phyloP scores from a whole-genome alignment of 257 asterid genomes.

The Verbascum thapsus region DNA sequence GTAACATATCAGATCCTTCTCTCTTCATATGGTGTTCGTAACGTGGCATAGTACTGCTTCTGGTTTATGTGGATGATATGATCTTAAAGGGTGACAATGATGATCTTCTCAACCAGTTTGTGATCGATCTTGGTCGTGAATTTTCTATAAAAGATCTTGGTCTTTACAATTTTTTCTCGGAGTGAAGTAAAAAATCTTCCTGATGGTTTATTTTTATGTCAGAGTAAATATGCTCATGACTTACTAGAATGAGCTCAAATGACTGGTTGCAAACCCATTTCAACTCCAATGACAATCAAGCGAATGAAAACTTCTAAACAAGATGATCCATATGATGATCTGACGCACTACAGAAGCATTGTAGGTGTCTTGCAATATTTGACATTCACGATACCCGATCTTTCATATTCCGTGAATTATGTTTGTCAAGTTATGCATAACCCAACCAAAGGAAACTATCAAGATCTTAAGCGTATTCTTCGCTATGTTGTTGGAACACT shows the following conservation, averaged over 20 bases:
- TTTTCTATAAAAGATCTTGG: slow-evolving; percentile 5
- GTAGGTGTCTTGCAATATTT: no score
- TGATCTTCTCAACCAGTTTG: neutral
- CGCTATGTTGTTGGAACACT: no score
- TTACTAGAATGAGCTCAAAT: neutral
- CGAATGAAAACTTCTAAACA: neutral
- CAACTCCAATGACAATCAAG: neutral
- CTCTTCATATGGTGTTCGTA: neutral
- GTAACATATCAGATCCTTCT: neutral
- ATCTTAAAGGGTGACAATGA: neutral
- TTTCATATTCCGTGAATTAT: neutral
- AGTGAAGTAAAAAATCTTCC: neutral
- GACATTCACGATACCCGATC: neutral
- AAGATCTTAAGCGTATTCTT: no score
- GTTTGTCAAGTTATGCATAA: neutral
- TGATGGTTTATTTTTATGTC: no score
- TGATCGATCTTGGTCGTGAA: neutral
- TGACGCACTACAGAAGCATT: no score
- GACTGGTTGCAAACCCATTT: neutral
- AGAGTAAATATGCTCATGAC: slow-evolving; percentile 6
- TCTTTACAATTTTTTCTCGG: slow-evolving; percentile 6
- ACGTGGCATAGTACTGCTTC: neutral
- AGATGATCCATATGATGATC: no score
- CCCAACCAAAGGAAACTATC: neutral
- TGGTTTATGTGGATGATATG: no score